Base-by-base conservation (phyloP, 2,329 filamentous ascomycete genomes). In the Xylariaceae sp. region DNA sequence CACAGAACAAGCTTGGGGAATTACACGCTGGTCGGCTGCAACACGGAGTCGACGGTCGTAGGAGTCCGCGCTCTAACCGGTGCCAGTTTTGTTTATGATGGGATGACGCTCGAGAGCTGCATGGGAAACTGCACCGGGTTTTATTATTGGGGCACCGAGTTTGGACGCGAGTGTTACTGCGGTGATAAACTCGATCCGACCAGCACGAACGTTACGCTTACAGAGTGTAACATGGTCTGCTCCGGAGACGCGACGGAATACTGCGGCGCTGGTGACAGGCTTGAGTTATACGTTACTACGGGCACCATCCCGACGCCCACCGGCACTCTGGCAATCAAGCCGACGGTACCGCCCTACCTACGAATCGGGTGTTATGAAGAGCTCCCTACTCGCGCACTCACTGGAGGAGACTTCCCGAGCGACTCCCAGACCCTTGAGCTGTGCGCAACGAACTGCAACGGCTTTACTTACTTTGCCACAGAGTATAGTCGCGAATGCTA, bases 101-200 rank as follows among this genome's bases (percentile, higher is more conserved):
- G 67, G 19, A 79, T 80, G 76, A 80, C 77, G 1, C 65, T 78
- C 9, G 76, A 78, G 52, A 70, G 66, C 40, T 80, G 77, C 63
- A 70, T 72, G 68, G 56, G 58, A 2, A 76, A 73, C 65, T 80
- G 77, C 68, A 71, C 70, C 2, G 69, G 68, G 1, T 80, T 72
- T 61, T 66, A 69, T 43, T 79, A 76, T 59, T 80, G 73, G 68
- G 78, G 74, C 2, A 75, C 77, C 5, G 77, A 81, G 60, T 80
- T 76, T 56, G 76, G 76, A 9, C 70, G 75, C 26, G 77, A 80
- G 64, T 80, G 77, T 73, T 80, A 76, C 60, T 80, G 77, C 63
- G 77, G 76, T 32, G 74, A 79, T 60, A 65, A 63, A 4, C 63
- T 78, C 9, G 55, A 66, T 32, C 37, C 63, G 18, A 66, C 61